These are phyloP conservation scores for Vachellia pachyceras DNA, from an alignment of 306 rosid genomes.

Conservation along the genomic window DNA sequence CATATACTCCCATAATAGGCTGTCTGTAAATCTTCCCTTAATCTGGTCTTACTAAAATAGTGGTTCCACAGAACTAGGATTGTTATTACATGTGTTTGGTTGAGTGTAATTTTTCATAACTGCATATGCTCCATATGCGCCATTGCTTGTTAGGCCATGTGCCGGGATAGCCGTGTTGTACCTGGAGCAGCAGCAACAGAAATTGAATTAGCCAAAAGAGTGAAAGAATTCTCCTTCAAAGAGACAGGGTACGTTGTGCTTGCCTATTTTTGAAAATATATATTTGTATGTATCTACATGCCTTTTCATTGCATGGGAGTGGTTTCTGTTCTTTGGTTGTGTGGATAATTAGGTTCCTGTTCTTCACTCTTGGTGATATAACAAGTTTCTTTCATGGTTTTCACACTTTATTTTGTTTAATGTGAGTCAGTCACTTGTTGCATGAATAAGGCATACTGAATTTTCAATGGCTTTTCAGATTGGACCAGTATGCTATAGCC, in stretches of 20 bases:
- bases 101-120: slow-evolving; percentile 17
- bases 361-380: not conserved
- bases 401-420: not conserved
- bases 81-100: slow-evolving; percentile 20
- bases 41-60: not conserved
- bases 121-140: slow-evolving; percentile 25
- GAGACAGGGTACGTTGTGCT: slow-evolving; percentile 75
- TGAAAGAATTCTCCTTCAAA: slow-evolving; percentile 86
- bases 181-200: slow-evolving; percentile 98
- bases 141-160: slow-evolving; percentile 76
- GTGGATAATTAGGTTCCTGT: not conserved
- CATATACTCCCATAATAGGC: slow-evolving; percentile 16
- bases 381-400: not conserved
- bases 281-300: not conserved
- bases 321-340: not conserved
- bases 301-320: not conserved
- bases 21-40: not conserved
- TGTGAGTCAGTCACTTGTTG: slow-evolving; percentile 14
- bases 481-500: slow-evolving; percentile 98
- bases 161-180: slow-evolving; percentile 86
- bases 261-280: slow-evolving; percentile 4
- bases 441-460: slow-evolving; percentile 31
- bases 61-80: not conserved
- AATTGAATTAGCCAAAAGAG: slow-evolving; percentile 86
- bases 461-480: slow-evolving; percentile 60